Conservation (phyloP, 1,284 basidiomycete genomes). For the Tilletia caries region DNA sequence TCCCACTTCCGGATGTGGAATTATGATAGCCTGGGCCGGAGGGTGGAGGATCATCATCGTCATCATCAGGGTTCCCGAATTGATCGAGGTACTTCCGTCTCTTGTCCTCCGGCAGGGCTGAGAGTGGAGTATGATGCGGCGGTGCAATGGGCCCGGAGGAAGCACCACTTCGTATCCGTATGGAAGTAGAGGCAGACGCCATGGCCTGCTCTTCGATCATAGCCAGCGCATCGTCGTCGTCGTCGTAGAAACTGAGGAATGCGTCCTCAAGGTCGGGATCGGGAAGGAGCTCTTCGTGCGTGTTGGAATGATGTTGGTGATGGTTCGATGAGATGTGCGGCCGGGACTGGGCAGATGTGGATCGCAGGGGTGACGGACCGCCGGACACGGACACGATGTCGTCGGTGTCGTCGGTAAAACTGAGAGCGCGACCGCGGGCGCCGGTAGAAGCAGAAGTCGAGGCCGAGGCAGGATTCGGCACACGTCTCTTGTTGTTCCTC, state of each 20-base stretch:
- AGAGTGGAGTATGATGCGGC: background rate
- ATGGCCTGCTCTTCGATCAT: conserved; percentile 5
- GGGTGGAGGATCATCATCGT: background rate
- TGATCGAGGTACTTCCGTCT: background rate
- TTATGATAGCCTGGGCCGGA: too few species aligned
- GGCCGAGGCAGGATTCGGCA: background rate
- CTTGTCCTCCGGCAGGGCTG: conserved; percentile 3
- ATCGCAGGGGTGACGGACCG: background rate
- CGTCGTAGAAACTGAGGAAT: conserved; percentile 7
- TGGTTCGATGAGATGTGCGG: background rate
- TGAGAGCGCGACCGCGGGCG: background rate
- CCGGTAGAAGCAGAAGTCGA: background rate
- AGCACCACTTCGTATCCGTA: too few species aligned
- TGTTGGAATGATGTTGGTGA: background rate
- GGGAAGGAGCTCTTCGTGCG: background rate
- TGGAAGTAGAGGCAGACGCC: background rate
- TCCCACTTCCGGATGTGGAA: too few species aligned
- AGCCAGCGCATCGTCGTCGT: background rate
- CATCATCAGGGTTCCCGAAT: background rate
- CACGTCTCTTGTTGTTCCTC: too few species aligned
- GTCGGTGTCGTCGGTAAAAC: background rate
- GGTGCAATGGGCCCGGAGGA: background rate
- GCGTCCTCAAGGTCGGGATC: background rate
- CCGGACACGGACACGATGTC: background rate
- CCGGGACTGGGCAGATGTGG: background rate